Percentiles rank a stretch among this genome's conserved stretches.
These are phyloP conservation scores for Candida smagusa DNA, from an alignment of 1,139 yeast species.

Conservation along the genomic window DNA sequence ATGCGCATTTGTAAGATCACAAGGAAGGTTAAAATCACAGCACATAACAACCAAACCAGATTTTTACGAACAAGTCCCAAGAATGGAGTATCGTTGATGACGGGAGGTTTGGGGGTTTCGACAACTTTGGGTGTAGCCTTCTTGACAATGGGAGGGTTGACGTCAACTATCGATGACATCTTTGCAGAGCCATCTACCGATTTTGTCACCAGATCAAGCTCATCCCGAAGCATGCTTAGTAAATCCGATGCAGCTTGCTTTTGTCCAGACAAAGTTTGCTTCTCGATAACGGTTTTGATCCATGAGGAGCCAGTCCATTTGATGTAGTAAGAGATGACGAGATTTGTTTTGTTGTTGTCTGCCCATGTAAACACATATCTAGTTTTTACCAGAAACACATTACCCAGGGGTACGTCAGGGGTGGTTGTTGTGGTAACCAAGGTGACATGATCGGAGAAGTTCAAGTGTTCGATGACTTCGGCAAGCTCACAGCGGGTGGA, in stretches of 20 bases:
- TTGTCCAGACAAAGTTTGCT: constrained; percentile 49
- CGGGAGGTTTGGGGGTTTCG: not conserved
- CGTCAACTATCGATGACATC: no score
- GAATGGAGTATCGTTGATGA: not conserved
- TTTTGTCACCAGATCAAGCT: constrained; percentile 24
- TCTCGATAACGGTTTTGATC: constrained; percentile 55
- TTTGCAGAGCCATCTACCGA: constrained; percentile 15
- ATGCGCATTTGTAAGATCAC: constrained; percentile 23
- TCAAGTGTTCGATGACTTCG: constrained; percentile 42
- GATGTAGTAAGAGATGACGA: constrained; percentile 42
- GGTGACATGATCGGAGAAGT: constrained; percentile 35
- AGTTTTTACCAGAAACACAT: constrained; percentile 49
- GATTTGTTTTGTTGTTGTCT: constrained; percentile 34
- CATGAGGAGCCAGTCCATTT: constrained; percentile 58
- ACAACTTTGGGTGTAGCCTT: no score
- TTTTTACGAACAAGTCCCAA: not conserved
- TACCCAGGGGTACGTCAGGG: constrained; percentile 63
- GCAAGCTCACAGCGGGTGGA: constrained; percentile 50
- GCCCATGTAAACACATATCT: constrained; percentile 51
- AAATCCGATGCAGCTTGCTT: constrained; percentile 34
- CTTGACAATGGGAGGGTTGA: no score
- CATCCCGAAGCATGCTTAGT: constrained; percentile 26
- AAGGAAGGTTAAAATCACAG: constrained; percentile 17
- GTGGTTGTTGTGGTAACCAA: constrained; percentile 42
- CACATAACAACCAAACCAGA: not conserved